Evolutionary conservation across 495 filamentous ascomycete species (phyloP), one percentile per base, ranked within the genome.

Genomic region (Parmelia sp.): DNA sequence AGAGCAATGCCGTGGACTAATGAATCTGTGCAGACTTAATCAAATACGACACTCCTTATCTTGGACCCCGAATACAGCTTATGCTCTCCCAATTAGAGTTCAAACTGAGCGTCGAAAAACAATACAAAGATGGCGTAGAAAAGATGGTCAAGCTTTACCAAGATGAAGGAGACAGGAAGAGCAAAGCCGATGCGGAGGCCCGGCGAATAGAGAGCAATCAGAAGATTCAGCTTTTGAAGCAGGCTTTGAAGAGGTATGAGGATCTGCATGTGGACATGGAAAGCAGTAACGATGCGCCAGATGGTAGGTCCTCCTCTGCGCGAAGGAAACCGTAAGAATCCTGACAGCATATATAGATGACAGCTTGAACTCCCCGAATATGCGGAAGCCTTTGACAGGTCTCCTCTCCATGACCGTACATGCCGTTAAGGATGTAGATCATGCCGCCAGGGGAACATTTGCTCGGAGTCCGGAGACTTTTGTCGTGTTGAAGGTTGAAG

Each of bases 51-150:
- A 97, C 93, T 27, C 86, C 86, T 27, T 91, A 96, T 73, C 87
- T 99, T 60, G 94, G 94, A 35, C 95, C 95, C 40, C 91, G 95
- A 64, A 99, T 99, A 72, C 95, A 97, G 78, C 87, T 97, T 67
- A 99, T 99, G 94, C 79, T 99, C 71, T 96, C 94, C 23, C 94
- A 99, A 74, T 85, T 99, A 65, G 92, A 97, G 77, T 99, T 99
- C 77, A 99, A 99, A 77, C 79, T 97, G 56, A 97, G 93, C 70
- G 95, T 99, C 44, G 94, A 99, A 77, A 96, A 97, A 72, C 94
- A 99, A 76, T 99, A 99, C 77, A 94, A 97, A 70, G 95, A 95
- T 66, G 94, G 94, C 65, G 93, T 99, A 68, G 95, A 99, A 76
- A 99, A 99, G 81, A 99, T 99, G 95, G 90, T 96, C 49, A 90